Base-by-base conservation (phyloP, 2,329 filamentous ascomycete species). In the Pestalotiopsis sp. region DNA sequence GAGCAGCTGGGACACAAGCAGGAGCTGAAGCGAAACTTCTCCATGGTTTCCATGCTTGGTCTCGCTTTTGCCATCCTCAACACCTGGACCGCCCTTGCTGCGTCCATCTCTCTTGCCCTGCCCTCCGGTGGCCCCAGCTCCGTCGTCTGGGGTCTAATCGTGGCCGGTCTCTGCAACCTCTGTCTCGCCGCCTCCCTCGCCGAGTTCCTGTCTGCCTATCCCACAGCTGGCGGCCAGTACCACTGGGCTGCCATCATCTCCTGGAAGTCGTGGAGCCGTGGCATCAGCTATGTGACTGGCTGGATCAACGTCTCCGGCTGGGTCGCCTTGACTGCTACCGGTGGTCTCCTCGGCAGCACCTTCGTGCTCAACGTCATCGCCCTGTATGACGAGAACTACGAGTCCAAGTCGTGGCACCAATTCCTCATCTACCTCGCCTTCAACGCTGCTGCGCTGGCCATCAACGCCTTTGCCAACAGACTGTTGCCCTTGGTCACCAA, bases 291-390 rank as follows among this genome's bases (percentile, higher is more conserved):
- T 83, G 86, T 90, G 61, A 93, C 91, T 0, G 91, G 91, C 36
- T 93, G 91, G 91, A 92, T 90, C 77, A 91, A 90, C 73, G 87
- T 90, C 49, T 89, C 89, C n/a, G 91, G 90, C 17, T 93, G 91
- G 90, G 89, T 92, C 40, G 88, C 89, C 11, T 79, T 93, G 66
- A 90, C 89, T 4, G 91, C 91, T 7, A 92, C 90, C 0, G 91
- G 88, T 17, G 90, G 90, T 1, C 82, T 93, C 25, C 83, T 93
- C 4, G 90, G 89, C 13, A 91, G 89, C 72, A 86, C 90, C 70
- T 86, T 93, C 70, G 86, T 93, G 64, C 76, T 92, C 31, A 89
- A 90, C 67, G 85, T 92, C 58, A 89, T 93, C 66, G 83, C 86
- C 1, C 80, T 93, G 45, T 86, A 90, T 78, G 81, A 90, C 71